Percentiles rank a stretch among this genome's conserved stretches.
Conservation (phyloP, 2,329 filamentous ascomycete species). For the Xylariaceae sp. region DNA sequence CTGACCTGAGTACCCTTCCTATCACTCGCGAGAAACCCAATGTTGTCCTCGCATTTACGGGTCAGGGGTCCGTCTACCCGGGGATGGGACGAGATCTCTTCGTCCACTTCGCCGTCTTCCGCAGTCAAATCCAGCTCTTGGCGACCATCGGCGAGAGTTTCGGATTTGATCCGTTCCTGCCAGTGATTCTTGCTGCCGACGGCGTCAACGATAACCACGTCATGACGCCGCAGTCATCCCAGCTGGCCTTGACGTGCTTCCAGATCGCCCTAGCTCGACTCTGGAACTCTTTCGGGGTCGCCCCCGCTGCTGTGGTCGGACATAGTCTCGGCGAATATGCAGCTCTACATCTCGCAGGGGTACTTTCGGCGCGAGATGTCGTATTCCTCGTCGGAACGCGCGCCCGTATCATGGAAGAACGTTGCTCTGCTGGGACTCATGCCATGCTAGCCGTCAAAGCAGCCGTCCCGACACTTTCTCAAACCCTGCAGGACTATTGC, state of each 20-base stretch:
- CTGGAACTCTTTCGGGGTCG: constrained; percentile 46
- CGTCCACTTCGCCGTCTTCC: constrained; percentile 30
- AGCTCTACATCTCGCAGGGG: constrained; percentile 63
- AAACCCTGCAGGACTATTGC: constrained; percentile 28
- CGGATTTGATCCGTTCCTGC: not conserved
- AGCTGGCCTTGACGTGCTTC: constrained; percentile 43
- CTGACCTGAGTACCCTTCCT: constrained; percentile 45
- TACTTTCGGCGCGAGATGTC: constrained; percentile 63
- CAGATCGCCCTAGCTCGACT: constrained; percentile 48
- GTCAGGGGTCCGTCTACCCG: constrained; percentile 30
- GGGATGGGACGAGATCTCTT: constrained; percentile 20
- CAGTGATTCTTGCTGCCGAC: not conserved
- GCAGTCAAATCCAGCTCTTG: constrained; percentile 3
- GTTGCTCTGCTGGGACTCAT: constrained; percentile 46
- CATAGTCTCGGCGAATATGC: constrained; percentile 67
- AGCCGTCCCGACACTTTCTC: constrained; percentile 49
- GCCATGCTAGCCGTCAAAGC: constrained; percentile 65
- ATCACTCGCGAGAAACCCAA: constrained; percentile 43
- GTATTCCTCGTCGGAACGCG: constrained; percentile 64
- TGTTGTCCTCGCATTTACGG: constrained; percentile 43
- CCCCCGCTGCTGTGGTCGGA: constrained; percentile 49
- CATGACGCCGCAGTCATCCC: constrained; percentile 40
- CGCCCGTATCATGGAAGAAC: constrained; percentile 43
- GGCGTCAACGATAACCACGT: constrained; percentile 2
- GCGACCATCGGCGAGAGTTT: not conserved